A percentile compares a stretch with the other conserved stretches of the same genome.
Evolutionary conservation across 192 early-diverging fungal genomes (phyloP).

Genomic region (Umbelopsis sp.): DNA sequence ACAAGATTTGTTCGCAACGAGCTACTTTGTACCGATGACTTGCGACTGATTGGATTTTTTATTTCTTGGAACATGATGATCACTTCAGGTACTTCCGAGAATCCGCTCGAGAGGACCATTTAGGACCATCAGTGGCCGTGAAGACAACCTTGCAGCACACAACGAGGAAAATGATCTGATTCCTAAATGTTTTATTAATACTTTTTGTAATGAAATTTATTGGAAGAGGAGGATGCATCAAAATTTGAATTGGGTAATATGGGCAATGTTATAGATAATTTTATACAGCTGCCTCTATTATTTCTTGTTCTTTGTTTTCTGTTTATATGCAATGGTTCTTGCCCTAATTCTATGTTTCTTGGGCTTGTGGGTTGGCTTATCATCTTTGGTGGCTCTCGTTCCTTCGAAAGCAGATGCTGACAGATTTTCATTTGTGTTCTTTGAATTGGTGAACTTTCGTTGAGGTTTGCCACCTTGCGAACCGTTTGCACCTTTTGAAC

Average conservation of each 20-base stretch:
- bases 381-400: constrained; percentile 55
- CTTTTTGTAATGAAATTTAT: neutral
- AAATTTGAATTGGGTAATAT: neutral
- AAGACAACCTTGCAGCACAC: constrained; percentile 16
- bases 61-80: constrained; percentile 19
- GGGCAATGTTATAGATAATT: neutral
- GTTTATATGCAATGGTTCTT: constrained; percentile 33
- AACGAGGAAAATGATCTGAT: constrained; percentile 17
- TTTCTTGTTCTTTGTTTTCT: constrained; percentile 17
- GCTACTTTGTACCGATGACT: constrained; percentile 1
- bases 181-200: neutral
- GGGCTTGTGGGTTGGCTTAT: constrained; percentile 19
- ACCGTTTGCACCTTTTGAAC: constrained; percentile 35
- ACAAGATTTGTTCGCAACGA: constrained; percentile 10
- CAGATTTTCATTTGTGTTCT: constrained; percentile 22
- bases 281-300: neutral
- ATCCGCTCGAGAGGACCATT: constrained; percentile 7
- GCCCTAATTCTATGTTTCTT: constrained; percentile 29
- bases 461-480: constrained; percentile 40
- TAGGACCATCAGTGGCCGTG: constrained; percentile 13
- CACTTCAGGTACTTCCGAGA: constrained; percentile 16
- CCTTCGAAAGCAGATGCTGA: constrained; percentile 49
- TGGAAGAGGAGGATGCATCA: neutral
- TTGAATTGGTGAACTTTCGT: constrained; percentile 26
- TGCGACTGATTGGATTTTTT: constrained; percentile 16